Evolutionary conservation across 305 asterid genomes (phyloP), one percentile per base, ranked within the genome.

Genomic region (Solanum hybrid): DNA sequence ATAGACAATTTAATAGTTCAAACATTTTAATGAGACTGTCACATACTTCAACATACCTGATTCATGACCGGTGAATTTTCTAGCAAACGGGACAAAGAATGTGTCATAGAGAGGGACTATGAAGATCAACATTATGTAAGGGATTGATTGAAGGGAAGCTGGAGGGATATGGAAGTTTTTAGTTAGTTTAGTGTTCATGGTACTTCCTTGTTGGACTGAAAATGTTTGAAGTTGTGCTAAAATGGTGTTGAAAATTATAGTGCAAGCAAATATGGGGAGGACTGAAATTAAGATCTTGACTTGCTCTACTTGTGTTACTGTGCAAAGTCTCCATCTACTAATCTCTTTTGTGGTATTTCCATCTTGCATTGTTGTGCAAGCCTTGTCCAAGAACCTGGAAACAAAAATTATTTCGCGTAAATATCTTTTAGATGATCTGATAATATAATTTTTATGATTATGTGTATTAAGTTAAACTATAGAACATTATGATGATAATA

Each of bases 71-170:
- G 99, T 94, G 93, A 95, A 31, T n/a, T 87, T 91, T 24, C 99
- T 93, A 7, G 96, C 96, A 6, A 96, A 94, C 1, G 99, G 99
- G 92, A 96, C 98, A 90, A 97, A 91, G 89, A 92, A 90, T 3
- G 93, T 56, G 92, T 96, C 99, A 89, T 97, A 97, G 64, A 95
- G 92, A 5, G 99, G 99, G 92, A 97, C 98, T 7, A 96, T 82
- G 90, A 96, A 89, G 88, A 95, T 93, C 17, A 97, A 93, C 93
- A 96, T 93, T 51, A 97, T 86, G 96, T 97, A 97, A 31, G 99
- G 99, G 88, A 97, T 95, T 86, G 99, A 93, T 87, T 97, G 99
- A 89, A 97, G 98, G 4, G 99, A 96, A 22, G 99, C 99, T 0
- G 99, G 99, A 0, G 99, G 99, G 86, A 97, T 94, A 86, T 93